Percentiles rank a stretch among this genome's conserved stretches.
phyloP scores from a whole-genome alignment of 1,284 basidiomycete genomes.

The Apiotrichum montevideense region DNA sequence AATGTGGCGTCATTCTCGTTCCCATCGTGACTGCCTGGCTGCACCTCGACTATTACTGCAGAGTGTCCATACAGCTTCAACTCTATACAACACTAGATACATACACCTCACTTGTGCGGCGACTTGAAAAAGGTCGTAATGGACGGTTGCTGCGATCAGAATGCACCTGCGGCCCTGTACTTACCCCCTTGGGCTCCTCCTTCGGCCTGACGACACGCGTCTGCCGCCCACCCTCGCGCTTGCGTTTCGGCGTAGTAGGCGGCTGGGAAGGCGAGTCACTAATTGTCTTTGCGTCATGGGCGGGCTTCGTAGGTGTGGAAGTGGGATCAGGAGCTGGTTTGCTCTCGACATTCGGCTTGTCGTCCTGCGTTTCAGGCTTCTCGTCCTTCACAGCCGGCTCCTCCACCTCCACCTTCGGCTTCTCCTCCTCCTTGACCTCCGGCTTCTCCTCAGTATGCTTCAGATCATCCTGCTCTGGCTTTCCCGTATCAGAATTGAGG shows the following conservation, averaged over 20 bases:
- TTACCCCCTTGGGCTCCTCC: constrained; percentile 21
- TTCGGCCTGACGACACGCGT: constrained; percentile 30
- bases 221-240: constrained; percentile 22
- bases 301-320: constrained; percentile 1
- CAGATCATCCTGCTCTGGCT: background rate
- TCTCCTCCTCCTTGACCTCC: background rate
- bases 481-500: constrained; percentile 9
- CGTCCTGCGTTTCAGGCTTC: background rate
- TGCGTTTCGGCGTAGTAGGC: constrained; percentile 1
- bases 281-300: background rate
- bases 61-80: too few species aligned
- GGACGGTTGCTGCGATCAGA: constrained; percentile 27
- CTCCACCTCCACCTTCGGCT: constrained; percentile 1
- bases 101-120: constrained; percentile 15
- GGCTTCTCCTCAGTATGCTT: background rate
- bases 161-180: background rate
- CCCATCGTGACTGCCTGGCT: too few species aligned
- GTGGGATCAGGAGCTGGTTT: background rate
- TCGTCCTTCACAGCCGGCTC: background rate
- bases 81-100: too few species aligned
- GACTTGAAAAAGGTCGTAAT: constrained; percentile 38
- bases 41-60: too few species aligned
- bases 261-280: background rate
- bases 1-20: too few species aligned
- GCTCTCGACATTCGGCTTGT: background rate